Conservation (phyloP, 768 basidiomycete genomes). For the Podaxis mareebaensis region DNA sequence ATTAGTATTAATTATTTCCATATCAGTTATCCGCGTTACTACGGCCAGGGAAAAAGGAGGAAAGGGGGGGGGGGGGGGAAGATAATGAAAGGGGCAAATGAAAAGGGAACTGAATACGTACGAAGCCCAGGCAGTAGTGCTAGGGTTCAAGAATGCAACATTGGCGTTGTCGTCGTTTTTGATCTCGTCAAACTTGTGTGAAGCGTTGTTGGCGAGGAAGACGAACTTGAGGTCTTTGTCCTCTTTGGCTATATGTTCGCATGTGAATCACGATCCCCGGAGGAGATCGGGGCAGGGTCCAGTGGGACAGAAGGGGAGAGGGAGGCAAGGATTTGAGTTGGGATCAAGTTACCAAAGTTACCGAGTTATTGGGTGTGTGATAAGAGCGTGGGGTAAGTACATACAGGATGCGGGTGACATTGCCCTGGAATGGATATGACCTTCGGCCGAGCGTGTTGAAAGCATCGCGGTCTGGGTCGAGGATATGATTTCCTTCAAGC, state of each 20-base stretch:
- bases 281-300: no score
- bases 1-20: background rate
- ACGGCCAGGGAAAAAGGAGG: background rate
- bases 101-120: slow-evolving; percentile 25
- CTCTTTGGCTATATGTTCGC: slow-evolving; percentile 36
- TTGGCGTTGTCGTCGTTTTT: slow-evolving; percentile 77
- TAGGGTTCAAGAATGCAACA: slow-evolving; percentile 71
- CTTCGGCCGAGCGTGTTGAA: slow-evolving; percentile 67
- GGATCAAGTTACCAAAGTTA: background rate
- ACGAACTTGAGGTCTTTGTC: slow-evolving; percentile 55
- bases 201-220: slow-evolving; percentile 74
- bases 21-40: no score
- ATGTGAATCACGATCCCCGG: no score
- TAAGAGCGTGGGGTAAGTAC: slow-evolving; percentile 21
- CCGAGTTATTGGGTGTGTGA: background rate
- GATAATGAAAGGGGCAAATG: no score
- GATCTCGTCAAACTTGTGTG: slow-evolving; percentile 77
- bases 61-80: no score
- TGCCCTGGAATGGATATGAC: slow-evolving; percentile 74
- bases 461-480: slow-evolving; percentile 72
- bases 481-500: slow-evolving; percentile 64
- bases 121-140: slow-evolving; percentile 76
- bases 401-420: slow-evolving; percentile 75
- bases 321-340: background rate
- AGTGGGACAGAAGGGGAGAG: background rate